Conservation (phyloP, 805 yeast genomes). For the Teunomyces panamensis region DNA sequence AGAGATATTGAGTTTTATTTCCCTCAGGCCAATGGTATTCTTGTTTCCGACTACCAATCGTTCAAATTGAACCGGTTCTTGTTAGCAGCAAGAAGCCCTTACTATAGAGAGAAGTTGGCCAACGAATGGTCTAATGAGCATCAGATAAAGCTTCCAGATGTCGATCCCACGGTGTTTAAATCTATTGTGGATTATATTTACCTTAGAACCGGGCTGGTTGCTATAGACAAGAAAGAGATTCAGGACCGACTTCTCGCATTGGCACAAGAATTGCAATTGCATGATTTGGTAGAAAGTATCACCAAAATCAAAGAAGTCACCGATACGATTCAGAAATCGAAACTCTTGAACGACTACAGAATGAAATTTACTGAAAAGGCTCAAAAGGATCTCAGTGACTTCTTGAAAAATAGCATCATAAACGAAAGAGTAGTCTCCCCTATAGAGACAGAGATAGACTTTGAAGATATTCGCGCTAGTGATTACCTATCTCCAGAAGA, state of each 20-base stretch:
- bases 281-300: constrained; percentile 35
- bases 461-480: constrained; percentile 27
- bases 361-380: constrained; percentile 34
- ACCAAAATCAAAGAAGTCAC: constrained; percentile 23
- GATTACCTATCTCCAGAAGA: constrained; percentile 16
- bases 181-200: constrained; percentile 29
- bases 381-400: constrained; percentile 27
- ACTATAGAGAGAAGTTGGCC: constrained; percentile 19
- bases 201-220: constrained; percentile 33
- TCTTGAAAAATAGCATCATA: constrained; percentile 24
- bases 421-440: constrained; percentile 11
- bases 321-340: constrained; percentile 21
- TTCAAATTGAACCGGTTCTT: constrained; percentile 27
- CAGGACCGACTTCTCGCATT: constrained; percentile 21
- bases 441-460: constrained; percentile 21
- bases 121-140: constrained; percentile 20
- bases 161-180: constrained; percentile 19
- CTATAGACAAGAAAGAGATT: constrained; percentile 14
- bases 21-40: constrained; percentile 14
- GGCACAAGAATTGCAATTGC: constrained; percentile 32
- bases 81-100: constrained; percentile 34
- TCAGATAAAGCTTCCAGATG: constrained; percentile 16
- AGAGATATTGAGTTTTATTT: constrained; percentile 33
- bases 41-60: constrained; percentile 9
- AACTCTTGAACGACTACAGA: constrained; percentile 29